phyloP scores from a whole-genome alignment of 1,139 yeast species.

The Chernovozyma sophiae-reginae region DNA sequence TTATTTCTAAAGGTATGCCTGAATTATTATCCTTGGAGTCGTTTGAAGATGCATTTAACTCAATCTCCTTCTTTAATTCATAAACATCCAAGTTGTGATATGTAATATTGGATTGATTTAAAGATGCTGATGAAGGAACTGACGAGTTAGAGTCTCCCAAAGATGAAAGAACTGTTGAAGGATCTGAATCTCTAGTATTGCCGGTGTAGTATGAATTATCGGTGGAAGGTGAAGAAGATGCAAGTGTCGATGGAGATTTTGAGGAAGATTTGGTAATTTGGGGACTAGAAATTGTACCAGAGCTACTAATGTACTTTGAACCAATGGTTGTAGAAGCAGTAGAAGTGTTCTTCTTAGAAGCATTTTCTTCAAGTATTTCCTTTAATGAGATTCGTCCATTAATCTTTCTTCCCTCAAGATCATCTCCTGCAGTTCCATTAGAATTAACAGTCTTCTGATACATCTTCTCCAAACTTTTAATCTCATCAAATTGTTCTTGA shows the following conservation, averaged over 20 bases:
- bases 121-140: neutral
- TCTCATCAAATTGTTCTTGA: conserved; percentile 29
- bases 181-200: neutral
- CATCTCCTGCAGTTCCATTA: neutral
- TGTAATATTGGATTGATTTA: conserved; percentile 8
- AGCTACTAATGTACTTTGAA: too few species aligned
- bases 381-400: neutral
- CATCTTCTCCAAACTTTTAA: conserved; percentile 34
- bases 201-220: too few species aligned
- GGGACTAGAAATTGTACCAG: too few species aligned
- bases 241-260: too few species aligned
- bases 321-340: too few species aligned
- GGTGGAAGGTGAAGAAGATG: too few species aligned
- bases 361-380: neutral
- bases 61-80: conserved; percentile 25
- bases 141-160: neutral
- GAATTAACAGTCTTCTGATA: conserved; percentile 8
- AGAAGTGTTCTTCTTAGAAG: too few species aligned
- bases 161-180: neutral
- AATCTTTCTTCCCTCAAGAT: neutral
- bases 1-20: too few species aligned
- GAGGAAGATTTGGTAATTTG: too few species aligned
- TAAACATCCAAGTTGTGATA: conserved; percentile 26
- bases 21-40: neutral
- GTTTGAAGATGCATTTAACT: conserved; percentile 4